Evolutionary conservation across 805 yeast species (phyloP).

Genomic region (Zygosaccharomyces lentus): DNA sequence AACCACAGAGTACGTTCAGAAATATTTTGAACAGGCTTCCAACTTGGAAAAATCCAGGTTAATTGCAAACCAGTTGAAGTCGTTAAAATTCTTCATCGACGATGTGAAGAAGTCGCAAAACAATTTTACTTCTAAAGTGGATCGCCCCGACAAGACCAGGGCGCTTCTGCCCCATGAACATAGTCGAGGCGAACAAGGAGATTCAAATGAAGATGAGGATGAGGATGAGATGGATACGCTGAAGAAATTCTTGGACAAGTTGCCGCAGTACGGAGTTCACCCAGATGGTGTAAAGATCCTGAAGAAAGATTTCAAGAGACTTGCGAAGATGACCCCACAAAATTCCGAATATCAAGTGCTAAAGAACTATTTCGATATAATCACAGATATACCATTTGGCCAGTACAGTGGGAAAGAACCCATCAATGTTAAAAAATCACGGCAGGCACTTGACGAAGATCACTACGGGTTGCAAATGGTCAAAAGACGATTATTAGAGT

Average conservation of each 20-base stretch:
- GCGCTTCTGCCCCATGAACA: background rate
- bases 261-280: conserved; percentile 30
- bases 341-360: conserved; percentile 63
- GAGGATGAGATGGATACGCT: conserved; percentile 40
- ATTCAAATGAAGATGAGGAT: conserved; percentile 20
- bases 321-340: conserved; percentile 48
- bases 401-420: conserved; percentile 29
- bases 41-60: conserved; percentile 50
- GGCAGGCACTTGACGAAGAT: conserved; percentile 60
- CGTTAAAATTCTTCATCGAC: conserved; percentile 48
- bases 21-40: conserved; percentile 48
- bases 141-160: background rate
- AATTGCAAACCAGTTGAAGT: conserved; percentile 51
- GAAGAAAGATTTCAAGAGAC: conserved; percentile 49
- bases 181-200: conserved; percentile 5
- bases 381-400: conserved; percentile 59
- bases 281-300: conserved; percentile 42
- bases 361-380: conserved; percentile 58
- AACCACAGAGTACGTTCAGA: conserved; percentile 38
- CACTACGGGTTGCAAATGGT: conserved; percentile 74
- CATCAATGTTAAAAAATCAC: conserved; percentile 51
- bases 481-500: conserved; percentile 71
- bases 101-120: conserved; percentile 39
- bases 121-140: background rate
- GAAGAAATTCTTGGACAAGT: conserved; percentile 28